Evolutionary conservation across 73 alveolate genomes (phyloP).

Genomic region (Tetrahymena thermophila): DNA sequence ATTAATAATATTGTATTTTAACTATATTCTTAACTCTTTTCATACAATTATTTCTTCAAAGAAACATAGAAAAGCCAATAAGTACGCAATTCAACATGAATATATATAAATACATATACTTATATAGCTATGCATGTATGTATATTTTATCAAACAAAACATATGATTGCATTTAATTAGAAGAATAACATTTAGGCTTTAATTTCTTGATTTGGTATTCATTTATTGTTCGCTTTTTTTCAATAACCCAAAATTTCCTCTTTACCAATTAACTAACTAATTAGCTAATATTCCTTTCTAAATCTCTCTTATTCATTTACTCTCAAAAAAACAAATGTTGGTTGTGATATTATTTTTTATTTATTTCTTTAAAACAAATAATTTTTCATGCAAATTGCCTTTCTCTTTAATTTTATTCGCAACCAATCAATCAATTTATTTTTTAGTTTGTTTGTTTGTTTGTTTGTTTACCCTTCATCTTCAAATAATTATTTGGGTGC

Average conservation of each 20-base stretch:
- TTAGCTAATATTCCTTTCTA: not conserved
- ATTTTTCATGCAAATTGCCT: not conserved
- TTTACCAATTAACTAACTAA: too few species aligned
- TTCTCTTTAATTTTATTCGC: not conserved
- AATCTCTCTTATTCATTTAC: not conserved
- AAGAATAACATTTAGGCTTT: not conserved
- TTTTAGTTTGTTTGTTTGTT: too few species aligned
- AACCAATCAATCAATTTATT: not conserved
- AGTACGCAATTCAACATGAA: not conserved
- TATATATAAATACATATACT: not conserved
- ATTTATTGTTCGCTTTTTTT: too few species aligned
- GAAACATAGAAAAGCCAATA: not conserved
- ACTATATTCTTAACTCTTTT: not conserved
- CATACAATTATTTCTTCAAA: not conserved
- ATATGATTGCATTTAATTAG: not conserved
- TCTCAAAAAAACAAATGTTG: not conserved
- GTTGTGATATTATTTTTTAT: not conserved
- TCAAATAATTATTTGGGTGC: not conserved
- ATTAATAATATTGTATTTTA: not conserved
- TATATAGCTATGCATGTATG: too few species aligned
- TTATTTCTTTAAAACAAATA: too few species aligned
- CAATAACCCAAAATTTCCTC: not conserved
- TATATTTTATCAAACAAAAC: not conserved
- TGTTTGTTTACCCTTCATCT: not conserved
- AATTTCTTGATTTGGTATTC: not conserved